A percentile compares a stretch with the other conserved stretches of the same genome.
Conservation (phyloP, 805 yeast species). For the Nakazawaea anatomiae region DNA sequence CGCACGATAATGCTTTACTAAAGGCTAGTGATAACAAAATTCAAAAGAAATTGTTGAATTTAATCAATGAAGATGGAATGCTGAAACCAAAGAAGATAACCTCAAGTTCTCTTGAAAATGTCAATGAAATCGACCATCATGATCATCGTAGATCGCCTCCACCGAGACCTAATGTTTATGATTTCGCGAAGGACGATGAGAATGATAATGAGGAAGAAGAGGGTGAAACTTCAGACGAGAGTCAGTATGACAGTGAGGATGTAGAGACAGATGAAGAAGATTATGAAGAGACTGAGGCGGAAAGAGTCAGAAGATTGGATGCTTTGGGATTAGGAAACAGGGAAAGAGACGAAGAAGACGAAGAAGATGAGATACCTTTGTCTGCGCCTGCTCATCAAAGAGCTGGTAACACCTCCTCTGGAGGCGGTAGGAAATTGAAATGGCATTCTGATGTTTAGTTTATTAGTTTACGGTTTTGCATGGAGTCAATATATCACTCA, state of each 20-base stretch:
- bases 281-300: constrained; percentile 19
- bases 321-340: constrained; percentile 18
- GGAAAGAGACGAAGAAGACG: constrained; percentile 28
- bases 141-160: neutral
- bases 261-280: constrained; percentile 20
- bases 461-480: neutral
- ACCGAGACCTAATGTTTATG: neutral
- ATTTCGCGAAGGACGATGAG: constrained; percentile 12
- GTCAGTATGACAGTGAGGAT: constrained; percentile 12
- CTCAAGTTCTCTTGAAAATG: constrained; percentile 16
- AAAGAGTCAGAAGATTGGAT: constrained; percentile 23
- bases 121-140: neutral
- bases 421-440: constrained; percentile 4
- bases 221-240: constrained; percentile 10
- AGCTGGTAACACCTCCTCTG: neutral
- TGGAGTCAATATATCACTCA: neutral
- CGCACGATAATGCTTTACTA: constrained; percentile 5
- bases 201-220: constrained; percentile 8
- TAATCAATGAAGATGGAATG: neutral
- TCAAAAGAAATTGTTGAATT: constrained; percentile 3
- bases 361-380: constrained; percentile 21
- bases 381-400: neutral
- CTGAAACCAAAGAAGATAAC: constrained; percentile 18
- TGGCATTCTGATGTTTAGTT: constrained; percentile 9
- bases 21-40: constrained; percentile 6